phyloP scores from a whole-genome alignment of 2,329 filamentous ascomycete genomes.

The Aureobasidium namibiae region DNA sequence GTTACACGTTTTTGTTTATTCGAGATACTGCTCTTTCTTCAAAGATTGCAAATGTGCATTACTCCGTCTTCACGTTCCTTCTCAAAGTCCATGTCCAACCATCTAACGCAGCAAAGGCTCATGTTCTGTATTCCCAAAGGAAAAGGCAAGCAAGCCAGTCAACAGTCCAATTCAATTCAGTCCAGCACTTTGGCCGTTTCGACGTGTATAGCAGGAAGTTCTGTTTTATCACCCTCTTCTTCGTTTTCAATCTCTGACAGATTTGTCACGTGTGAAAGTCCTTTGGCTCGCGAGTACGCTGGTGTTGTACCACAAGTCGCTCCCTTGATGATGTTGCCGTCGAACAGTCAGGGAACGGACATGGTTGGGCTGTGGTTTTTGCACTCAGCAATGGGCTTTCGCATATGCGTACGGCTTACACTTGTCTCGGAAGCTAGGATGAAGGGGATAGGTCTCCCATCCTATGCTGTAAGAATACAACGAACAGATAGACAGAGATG shows the following conservation, averaged over 20 bases:
- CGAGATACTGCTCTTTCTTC: too few relatives aligned
- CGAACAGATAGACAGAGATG: slow-evolving; percentile 44
- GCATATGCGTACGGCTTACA: too few relatives aligned
- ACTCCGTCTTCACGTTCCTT: not conserved
- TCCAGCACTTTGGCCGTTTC: not conserved
- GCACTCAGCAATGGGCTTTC: not conserved
- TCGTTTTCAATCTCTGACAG: not conserved
- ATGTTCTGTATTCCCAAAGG: not conserved
- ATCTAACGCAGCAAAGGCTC: not conserved
- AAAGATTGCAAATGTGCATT: too few relatives aligned
- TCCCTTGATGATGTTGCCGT: slow-evolving; percentile 33
- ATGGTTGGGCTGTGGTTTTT: slow-evolving; percentile 17
- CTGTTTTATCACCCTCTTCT: not conserved
- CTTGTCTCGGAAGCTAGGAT: slow-evolving; percentile 34
- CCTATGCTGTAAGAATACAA: slow-evolving; percentile 39
- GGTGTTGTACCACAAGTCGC: slow-evolving; percentile 33
- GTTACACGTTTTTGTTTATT: not conserved
- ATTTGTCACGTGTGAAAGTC: not conserved
- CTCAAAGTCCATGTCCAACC: not conserved
- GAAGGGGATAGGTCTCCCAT: slow-evolving; percentile 39
- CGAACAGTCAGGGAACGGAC: slow-evolving; percentile 35
- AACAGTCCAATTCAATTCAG: not conserved
- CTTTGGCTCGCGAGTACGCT: slow-evolving; percentile 26
- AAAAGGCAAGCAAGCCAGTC: not conserved
- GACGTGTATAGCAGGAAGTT: not conserved